phyloP scores from a whole-genome alignment of 371 early-diverging fungal species.

The Apophysomyces sp. region DNA sequence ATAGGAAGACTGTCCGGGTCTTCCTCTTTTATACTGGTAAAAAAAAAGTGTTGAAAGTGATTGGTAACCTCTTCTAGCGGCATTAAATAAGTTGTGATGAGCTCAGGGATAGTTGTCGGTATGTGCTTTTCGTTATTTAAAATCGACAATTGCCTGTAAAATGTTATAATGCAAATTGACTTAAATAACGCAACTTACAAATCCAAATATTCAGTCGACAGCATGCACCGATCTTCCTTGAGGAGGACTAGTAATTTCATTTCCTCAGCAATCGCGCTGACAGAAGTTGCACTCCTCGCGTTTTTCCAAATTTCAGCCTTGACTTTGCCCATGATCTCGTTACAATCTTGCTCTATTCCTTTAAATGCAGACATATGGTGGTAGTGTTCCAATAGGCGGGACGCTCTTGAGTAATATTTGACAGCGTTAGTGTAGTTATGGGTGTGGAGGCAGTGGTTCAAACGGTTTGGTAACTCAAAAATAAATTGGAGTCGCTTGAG shows the following conservation, averaged over 20 bases:
- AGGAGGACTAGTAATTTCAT: slow-evolving; percentile 61
- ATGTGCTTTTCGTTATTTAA: slow-evolving; percentile 12
- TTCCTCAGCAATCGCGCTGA: slow-evolving; percentile 49
- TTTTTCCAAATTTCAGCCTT: slow-evolving; percentile 48
- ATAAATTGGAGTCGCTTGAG: slow-evolving; percentile 82
- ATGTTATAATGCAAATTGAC: background rate
- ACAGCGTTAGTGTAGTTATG: slow-evolving; percentile 76
- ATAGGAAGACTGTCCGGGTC: background rate
- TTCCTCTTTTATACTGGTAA: slow-evolving; percentile 1
- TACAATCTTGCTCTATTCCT: slow-evolving; percentile 77
- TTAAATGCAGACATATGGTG: slow-evolving; percentile 71
- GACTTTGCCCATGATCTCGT: slow-evolving; percentile 69
- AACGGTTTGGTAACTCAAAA: slow-evolving; percentile 77
- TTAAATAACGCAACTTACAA: slow-evolving; percentile 30
- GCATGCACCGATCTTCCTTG: slow-evolving; percentile 42
- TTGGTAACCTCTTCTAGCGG: slow-evolving; percentile 30
- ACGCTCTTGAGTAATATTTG: slow-evolving; percentile 70
- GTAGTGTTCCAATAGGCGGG: slow-evolving; percentile 74
- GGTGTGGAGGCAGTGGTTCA: slow-evolving; percentile 59
- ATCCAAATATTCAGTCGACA: slow-evolving; percentile 51
- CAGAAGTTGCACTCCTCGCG: slow-evolving; percentile 17
- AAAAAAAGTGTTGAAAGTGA: slow-evolving; percentile 23
- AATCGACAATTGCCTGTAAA: slow-evolving; percentile 16
- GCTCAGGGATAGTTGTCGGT: slow-evolving; percentile 7
- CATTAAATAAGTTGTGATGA: slow-evolving; percentile 10